phyloP scores from a whole-genome alignment of 1,284 basidiomycete species.

The Cryptococcus maquisensis region DNA sequence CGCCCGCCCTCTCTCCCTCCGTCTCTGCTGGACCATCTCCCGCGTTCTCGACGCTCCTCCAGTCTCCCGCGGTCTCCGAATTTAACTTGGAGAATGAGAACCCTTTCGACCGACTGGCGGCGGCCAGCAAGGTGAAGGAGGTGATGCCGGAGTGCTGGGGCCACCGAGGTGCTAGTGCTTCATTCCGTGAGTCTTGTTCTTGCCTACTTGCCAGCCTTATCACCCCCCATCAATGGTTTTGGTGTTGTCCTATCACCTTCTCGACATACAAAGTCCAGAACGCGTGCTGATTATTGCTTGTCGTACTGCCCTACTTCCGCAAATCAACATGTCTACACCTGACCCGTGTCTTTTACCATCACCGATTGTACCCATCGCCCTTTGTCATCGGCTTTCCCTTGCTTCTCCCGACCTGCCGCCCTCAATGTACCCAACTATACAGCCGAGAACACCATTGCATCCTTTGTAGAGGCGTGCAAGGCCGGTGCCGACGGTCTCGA shows the following conservation, averaged over 20 bases:
- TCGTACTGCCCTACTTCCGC: neutral
- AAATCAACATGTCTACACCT: neutral
- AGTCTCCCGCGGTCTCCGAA: constrained; percentile 27
- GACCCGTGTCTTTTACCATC: neutral
- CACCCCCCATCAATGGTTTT: no score
- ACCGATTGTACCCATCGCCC: neutral
- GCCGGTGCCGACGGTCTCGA: constrained; percentile 95
- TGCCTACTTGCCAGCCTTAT: no score
- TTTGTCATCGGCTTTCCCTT: neutral
- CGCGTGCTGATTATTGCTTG: no score
- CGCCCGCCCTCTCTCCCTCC: constrained; percentile 24
- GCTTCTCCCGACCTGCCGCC: neutral
- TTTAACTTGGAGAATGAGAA: constrained; percentile 16
- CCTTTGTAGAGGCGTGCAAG: constrained; percentile 85
- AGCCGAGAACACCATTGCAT: constrained; percentile 84
- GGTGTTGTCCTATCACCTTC: no score
- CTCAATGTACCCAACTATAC: no score
- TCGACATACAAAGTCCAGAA: no score
- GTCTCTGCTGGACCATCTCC: constrained; percentile 24
- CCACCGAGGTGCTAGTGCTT: constrained; percentile 79
- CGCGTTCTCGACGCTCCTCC: constrained; percentile 22
- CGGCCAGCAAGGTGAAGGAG: constrained; percentile 3
- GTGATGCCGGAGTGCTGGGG: constrained; percentile 75
- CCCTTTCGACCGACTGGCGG: constrained; percentile 3
- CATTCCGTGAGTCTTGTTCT: constrained; percentile 54